Percentiles rank a stretch among this genome's conserved stretches.
Evolutionary conservation across 2,329 filamentous ascomycete genomes (phyloP).

Genomic region (Nakataea oryzae): DNA sequence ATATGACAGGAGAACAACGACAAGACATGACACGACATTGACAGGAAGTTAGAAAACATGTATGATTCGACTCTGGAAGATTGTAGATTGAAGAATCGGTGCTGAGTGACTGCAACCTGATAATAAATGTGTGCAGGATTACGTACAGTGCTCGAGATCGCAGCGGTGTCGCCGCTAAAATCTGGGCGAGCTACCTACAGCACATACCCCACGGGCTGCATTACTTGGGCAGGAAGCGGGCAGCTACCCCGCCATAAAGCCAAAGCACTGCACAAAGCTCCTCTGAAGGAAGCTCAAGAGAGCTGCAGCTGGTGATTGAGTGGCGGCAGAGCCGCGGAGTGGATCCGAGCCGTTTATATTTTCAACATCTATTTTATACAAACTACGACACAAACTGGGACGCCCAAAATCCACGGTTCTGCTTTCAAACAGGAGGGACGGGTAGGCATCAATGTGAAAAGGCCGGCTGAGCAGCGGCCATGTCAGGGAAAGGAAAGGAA

Average conservation of each 20-base stretch:
- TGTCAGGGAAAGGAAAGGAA: conserved; percentile 22
- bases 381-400: not conserved
- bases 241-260: not conserved
- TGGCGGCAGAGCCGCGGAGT: not conserved
- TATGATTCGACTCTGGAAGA: too few species aligned
- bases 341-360: not conserved
- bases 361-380: not conserved
- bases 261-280: not conserved
- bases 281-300: not conserved
- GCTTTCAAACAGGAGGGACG: not conserved
- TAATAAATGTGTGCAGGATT: too few species aligned
- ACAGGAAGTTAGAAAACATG: not conserved
- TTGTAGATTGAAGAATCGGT: too few species aligned
- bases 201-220: not conserved
- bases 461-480: not conserved
- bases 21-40: not conserved
- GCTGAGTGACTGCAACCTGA: too few species aligned
- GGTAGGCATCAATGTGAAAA: not conserved
- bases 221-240: not conserved
- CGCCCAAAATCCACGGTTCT: too few species aligned
- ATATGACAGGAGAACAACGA: not conserved
- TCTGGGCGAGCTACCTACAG: not conserved
- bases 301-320: too few species aligned
- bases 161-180: not conserved
- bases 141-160: not conserved